These are phyloP conservation scores for Rhodotorula sp. DNA, from an alignment of 1,284 basidiomycete species.

Conservation along the genomic window DNA sequence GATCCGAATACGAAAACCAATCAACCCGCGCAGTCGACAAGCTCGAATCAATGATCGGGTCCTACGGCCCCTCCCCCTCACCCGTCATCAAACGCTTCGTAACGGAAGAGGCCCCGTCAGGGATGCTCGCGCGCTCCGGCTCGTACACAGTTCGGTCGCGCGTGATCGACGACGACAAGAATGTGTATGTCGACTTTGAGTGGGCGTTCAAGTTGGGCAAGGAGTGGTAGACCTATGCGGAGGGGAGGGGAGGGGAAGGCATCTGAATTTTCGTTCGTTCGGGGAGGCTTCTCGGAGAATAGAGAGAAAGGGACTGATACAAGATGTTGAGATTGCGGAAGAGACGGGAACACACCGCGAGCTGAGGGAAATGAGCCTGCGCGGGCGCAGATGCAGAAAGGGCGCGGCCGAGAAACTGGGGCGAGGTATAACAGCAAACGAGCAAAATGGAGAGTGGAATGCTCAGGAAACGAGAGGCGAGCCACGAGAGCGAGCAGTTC, in stretches of 20 bases:
- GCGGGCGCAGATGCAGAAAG: background rate
- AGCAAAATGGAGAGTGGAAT: background rate
- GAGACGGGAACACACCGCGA: no score
- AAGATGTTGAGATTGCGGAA: no score
- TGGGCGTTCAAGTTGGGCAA: conserved; percentile 78
- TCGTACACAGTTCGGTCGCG: conserved; percentile 72
- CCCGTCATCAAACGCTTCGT: conserved; percentile 52
- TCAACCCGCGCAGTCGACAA: conserved; percentile 65
- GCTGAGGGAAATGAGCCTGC: background rate
- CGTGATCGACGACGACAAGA: conserved; percentile 77
- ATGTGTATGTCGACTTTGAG: conserved; percentile 68
- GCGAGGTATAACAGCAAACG: background rate
- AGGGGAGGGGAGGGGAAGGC: no score
- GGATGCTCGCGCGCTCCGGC: conserved; percentile 75
- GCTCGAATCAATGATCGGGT: conserved; percentile 85
- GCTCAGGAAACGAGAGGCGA: background rate
- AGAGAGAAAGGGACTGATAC: no score
- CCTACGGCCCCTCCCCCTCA: conserved; percentile 68
- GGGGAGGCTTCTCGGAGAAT: no score
- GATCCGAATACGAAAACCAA: no score
- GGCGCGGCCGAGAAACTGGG: background rate
- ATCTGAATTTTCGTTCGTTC: background rate
- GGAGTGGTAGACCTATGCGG: conserved; percentile 63
- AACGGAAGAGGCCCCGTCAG: conserved; percentile 59
- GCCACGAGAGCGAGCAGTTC: background rate